Percentiles rank a stretch among this genome's conserved stretches.
phyloP scores from a whole-genome alignment of 202 grass and related monocot genomes.

The Digitaria exilis region DNA sequence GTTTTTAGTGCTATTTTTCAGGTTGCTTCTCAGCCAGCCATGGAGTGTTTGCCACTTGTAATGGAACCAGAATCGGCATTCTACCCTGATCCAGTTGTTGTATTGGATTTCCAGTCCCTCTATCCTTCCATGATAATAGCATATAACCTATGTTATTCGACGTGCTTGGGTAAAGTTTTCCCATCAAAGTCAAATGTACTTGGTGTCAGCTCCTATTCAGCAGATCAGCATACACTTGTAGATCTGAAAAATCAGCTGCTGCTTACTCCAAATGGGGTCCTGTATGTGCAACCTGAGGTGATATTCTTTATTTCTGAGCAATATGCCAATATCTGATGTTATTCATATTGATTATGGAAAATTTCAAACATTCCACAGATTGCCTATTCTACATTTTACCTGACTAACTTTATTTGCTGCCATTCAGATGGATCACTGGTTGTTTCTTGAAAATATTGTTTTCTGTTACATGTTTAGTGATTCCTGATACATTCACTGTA shows the following conservation, averaged over 20 bases:
- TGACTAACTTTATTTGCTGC: slow-evolving; percentile 8
- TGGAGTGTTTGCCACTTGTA: slow-evolving; percentile 97
- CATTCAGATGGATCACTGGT: slow-evolving; percentile 22
- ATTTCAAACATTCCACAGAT: slow-evolving; percentile 11
- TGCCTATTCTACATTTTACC: neutral
- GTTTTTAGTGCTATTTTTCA: slow-evolving; percentile 47
- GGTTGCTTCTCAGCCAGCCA: slow-evolving; percentile 97
- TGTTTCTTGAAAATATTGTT: slow-evolving; percentile 32
- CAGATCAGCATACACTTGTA: slow-evolving; percentile 52
- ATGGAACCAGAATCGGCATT: slow-evolving; percentile 98
- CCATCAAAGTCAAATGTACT: slow-evolving; percentile 83
- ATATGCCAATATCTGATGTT: slow-evolving; percentile 12
- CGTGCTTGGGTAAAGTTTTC: slow-evolving; percentile 95
- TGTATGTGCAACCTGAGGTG: slow-evolving; percentile 89
- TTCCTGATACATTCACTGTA: neutral
- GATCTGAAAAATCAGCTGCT: slow-evolving; percentile 73
- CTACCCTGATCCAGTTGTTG: slow-evolving; percentile 93
- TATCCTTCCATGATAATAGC: slow-evolving; percentile 99
- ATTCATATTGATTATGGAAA: slow-evolving; percentile 1
- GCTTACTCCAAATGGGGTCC: slow-evolving; percentile 84
- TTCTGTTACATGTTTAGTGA: slow-evolving; percentile 23
- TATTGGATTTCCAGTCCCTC: slow-evolving; percentile 98
- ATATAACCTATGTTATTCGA: slow-evolving; percentile 94
- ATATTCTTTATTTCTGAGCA: slow-evolving; percentile 29
- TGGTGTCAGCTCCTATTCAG: slow-evolving; percentile 89